Conservation (phyloP, 768 basidiomycete species). For the Daedaleopsis nitida region DNA sequence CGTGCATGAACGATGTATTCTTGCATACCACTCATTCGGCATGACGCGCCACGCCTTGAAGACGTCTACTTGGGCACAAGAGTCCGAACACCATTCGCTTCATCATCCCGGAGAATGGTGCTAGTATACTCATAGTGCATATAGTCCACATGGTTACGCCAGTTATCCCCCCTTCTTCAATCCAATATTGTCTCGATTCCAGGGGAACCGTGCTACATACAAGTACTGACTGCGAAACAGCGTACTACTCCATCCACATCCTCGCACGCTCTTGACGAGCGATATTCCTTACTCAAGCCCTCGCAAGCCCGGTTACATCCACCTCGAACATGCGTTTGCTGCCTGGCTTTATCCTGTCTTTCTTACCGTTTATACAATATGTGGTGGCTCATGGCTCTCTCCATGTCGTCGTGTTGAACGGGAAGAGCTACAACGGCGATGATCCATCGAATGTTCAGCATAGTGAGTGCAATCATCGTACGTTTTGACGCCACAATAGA, state of each 20-base stretch:
- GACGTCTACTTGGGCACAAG: background rate
- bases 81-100: too few relatives aligned
- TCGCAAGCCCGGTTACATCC: background rate
- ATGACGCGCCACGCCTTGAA: background rate
- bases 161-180: too few relatives aligned
- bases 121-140: background rate
- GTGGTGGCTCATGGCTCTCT: conserved; percentile 47
- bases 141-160: too few relatives aligned
- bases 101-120: background rate
- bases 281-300: conserved; percentile 2
- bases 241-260: too few relatives aligned
- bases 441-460: conserved; percentile 36
- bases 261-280: too few relatives aligned
- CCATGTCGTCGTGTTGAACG: conserved; percentile 42
- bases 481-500: conserved; percentile 15
- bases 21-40: background rate
- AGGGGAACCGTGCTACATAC: too few relatives aligned
- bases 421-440: conserved; percentile 44
- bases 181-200: too few relatives aligned
- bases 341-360: background rate
- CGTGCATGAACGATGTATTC: background rate
- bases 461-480: conserved; percentile 38
- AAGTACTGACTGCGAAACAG: too few relatives aligned
- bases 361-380: conserved; percentile 25
- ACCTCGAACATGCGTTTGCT: background rate